Base-by-base conservation (phyloP, 148 eudicot genomes). In the Arctostaphylos glauca region DNA sequence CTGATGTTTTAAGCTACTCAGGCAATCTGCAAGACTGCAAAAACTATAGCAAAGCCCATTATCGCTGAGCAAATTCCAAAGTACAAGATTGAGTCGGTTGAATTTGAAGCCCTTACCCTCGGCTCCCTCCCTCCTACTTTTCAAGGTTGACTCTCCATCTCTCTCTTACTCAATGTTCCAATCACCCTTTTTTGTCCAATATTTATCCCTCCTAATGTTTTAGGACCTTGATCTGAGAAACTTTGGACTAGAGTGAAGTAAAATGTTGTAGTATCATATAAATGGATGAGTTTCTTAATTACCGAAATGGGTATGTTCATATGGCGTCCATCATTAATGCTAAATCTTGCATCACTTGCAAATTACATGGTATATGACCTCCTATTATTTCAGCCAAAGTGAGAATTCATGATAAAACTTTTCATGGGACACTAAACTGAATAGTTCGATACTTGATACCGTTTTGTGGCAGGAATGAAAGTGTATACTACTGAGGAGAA, bases 21-120 rank as follows among this genome's bases (percentile, higher is more conserved):
- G 98, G 98, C 98, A 80, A 93, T 96, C 62, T 96, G 98, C 89
- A 94, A 93, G 84, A 91, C 90, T 74, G 97, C 86, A 52, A 93
- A 86, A 90, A 87, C 85, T 18, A 91, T 93, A 82, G 92, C 93
- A 52, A 87, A 82, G 68, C 93, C 95, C 84, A 92, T 94, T 73
- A 93, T 96, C 73, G 96, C 92, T 50, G 99, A 96, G 88, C 95
- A 96, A 83, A 96, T 96, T 83, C 98, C 98, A 0, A 91, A 94
- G 72, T 96, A 94, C 85, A 93, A 96, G 83, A 91, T 96, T 70
- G 90, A 94, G 47, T 88, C 98, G 7, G 95, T 96, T 54, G 93
- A 94, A 43, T 96, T 96, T 81, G 90, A 91, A 74, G 82, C 88
- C 13, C 94, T 94, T 48, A 91, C 94, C 77, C 81, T 96, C 86